A percentile compares a stretch with the other conserved stretches of the same genome.
phyloP scores from a whole-genome alignment of 2,329 filamentous ascomycete genomes.

The Elsinoe arachidis region DNA sequence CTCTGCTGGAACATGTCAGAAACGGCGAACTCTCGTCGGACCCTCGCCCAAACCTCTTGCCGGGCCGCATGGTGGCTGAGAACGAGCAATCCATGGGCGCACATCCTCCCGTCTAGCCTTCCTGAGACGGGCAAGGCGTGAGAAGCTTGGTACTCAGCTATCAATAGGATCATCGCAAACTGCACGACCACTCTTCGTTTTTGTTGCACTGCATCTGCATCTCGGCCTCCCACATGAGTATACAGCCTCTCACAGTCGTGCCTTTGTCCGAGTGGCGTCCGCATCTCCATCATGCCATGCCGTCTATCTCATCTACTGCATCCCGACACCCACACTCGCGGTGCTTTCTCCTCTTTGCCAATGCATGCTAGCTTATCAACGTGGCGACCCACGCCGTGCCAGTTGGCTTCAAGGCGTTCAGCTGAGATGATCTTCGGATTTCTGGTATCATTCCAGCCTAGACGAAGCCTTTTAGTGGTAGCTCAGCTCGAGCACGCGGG shows the following conservation, averaged over 20 bases:
- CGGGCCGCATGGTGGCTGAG: conserved; percentile 10
- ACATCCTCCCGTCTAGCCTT: neutral
- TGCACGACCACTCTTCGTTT: neutral
- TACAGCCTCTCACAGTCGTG: neutral
- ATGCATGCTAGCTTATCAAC: neutral
- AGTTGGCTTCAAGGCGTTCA: neutral
- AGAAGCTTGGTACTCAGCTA: conserved; percentile 10
- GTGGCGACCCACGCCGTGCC: neutral
- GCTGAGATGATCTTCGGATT: conserved; percentile 8
- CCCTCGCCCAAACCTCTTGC: neutral
- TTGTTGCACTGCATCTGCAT: neutral
- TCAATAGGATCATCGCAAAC: conserved; percentile 8
- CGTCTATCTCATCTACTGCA: neutral
- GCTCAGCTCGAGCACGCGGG: conserved; percentile 1
- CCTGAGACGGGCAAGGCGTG: conserved; percentile 5
- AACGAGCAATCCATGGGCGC: neutral
- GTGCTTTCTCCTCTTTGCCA: neutral
- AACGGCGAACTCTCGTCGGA: neutral
- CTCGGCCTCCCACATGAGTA: neutral
- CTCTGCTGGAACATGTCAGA: no score
- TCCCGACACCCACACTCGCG: neutral
- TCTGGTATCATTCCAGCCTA: conserved; percentile 1
- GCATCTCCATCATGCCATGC: neutral
- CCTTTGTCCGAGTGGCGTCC: neutral
- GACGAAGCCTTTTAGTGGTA: conserved; percentile 1